phyloP scores from a whole-genome alignment of 169 alveolate genomes.

The Eimeria necatrix region DNA sequence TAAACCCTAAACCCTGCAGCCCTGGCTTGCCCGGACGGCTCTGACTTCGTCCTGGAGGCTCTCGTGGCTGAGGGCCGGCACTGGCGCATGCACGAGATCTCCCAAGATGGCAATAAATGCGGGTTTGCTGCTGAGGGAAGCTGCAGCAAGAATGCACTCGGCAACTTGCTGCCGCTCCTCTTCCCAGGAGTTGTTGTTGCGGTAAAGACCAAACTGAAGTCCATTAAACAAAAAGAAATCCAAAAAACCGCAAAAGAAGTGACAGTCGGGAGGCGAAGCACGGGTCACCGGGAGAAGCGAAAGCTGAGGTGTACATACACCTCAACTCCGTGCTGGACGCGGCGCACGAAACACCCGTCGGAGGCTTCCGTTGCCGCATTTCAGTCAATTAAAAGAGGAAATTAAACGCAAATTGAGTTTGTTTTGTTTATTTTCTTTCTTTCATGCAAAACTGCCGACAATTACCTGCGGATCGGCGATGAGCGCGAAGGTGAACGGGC shows the following conservation, averaged over 20 bases:
- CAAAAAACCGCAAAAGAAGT: not conserved
- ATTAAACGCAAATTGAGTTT: too few species aligned
- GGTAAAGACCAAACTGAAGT: slow-evolving; percentile 27
- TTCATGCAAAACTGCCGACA: not conserved
- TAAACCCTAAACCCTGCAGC: not conserved
- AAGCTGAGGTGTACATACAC: too few species aligned
- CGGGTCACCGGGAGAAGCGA: too few species aligned
- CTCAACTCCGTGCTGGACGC: too few species aligned
- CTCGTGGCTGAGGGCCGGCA: slow-evolving; percentile 10
- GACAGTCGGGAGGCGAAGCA: too few species aligned
- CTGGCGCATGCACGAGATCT: slow-evolving; percentile 65
- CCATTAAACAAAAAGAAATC: not conserved
- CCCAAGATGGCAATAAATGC: slow-evolving; percentile 35
- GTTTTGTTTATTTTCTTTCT: too few species aligned
- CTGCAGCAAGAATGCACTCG: slow-evolving; percentile 41
- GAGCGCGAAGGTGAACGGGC: slow-evolving; percentile 41
- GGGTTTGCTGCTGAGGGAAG: not conserved
- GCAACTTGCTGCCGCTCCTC: slow-evolving; percentile 51
- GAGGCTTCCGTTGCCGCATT: too few species aligned
- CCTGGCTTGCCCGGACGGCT: slow-evolving; percentile 16
- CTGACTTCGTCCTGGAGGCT: not conserved
- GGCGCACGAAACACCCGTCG: too few species aligned
- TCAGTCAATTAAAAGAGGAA: too few species aligned
- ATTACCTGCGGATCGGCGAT: slow-evolving; percentile 64
- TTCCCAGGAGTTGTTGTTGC: slow-evolving; percentile 47